Percentiles rank a stretch among this genome's conserved stretches.
Evolutionary conservation across 2,329 filamentous ascomycete species (phyloP).

Genomic region (Fusarium sp.): DNA sequence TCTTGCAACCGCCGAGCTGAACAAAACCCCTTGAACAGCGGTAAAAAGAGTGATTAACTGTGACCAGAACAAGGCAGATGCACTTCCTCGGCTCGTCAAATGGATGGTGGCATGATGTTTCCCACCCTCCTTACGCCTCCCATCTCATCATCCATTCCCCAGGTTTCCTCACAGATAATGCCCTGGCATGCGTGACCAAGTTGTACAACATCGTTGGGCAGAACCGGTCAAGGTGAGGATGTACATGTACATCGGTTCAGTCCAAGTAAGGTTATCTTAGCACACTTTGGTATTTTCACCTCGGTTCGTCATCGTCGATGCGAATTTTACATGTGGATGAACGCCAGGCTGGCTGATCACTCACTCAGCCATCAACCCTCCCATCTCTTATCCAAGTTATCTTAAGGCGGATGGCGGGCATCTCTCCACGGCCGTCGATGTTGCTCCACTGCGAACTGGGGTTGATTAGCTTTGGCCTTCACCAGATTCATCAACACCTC

Average conservation of each 20-base stretch:
- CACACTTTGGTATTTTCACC: conserved; percentile 21
- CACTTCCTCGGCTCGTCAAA: background rate
- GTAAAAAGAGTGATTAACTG: background rate
- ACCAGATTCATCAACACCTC: conserved; percentile 33
- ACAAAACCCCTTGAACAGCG: background rate
- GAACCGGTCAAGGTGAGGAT: background rate
- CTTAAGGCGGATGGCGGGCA: conserved; percentile 6
- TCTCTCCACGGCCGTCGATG: conserved; percentile 5
- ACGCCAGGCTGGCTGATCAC: background rate
- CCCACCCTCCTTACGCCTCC: conserved; percentile 7
- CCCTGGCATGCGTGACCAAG: conserved; percentile 17
- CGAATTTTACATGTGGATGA: conserved; percentile 29
- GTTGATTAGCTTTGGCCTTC: conserved; percentile 17
- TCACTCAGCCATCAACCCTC: conserved; percentile 16
- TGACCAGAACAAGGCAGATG: background rate
- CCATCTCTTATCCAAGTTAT: background rate
- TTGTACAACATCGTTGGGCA: conserved; percentile 5
- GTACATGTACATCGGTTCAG: conserved; percentile 21
- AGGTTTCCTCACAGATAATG: conserved; percentile 6
- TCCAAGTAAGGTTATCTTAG: conserved; percentile 39
- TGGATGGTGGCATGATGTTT: conserved; percentile 5
- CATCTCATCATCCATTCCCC: conserved; percentile 22
- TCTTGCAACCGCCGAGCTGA: background rate
- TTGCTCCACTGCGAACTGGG: conserved; percentile 25
- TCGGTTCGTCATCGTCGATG: conserved; percentile 19